These are phyloP conservation scores for Spergularia bocconei DNA, from an alignment of 148 eudicot species.

Conservation along the genomic window DNA sequence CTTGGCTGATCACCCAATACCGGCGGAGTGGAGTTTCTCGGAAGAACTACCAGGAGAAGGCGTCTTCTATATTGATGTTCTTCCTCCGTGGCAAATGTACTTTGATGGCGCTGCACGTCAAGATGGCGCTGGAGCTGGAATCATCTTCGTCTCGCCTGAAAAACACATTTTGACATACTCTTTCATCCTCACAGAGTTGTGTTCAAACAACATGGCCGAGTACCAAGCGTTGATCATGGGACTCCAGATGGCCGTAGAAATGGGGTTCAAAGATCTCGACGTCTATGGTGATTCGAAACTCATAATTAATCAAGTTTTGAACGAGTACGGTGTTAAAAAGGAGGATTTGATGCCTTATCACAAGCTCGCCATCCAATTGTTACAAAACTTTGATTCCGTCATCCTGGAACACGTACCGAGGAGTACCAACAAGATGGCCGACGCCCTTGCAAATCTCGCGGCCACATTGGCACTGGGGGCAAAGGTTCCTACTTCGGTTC, in stretches of 20 bases:
- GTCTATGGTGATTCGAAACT: too few species aligned
- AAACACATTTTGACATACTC: not conserved
- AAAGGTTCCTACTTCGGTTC: not conserved
- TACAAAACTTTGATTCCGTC: too few species aligned
- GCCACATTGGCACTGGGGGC: constrained; percentile 4
- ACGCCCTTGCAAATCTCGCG: not conserved
- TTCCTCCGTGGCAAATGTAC: not conserved
- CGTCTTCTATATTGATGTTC: not conserved
- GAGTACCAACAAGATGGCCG: not conserved
- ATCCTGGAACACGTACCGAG: too few species aligned
- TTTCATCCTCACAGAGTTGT: not conserved
- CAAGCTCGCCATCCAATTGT: too few species aligned
- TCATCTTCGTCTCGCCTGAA: not conserved
- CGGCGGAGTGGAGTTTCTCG: too few species aligned
- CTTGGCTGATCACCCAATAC: not conserved
- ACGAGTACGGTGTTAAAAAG: too few species aligned
- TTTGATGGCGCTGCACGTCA: too few species aligned
- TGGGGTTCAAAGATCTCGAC: not conserved
- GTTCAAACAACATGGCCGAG: too few species aligned
- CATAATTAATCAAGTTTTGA: too few species aligned
- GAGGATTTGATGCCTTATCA: too few species aligned
- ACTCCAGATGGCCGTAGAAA: not conserved
- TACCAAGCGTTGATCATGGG: not conserved
- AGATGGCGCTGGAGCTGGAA: not conserved
- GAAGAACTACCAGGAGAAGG: not conserved